Evolutionary conservation across 2,329 filamentous ascomycete genomes (phyloP), one percentile per base, ranked within the genome.

Genomic region (Fusarium beomiforme): DNA sequence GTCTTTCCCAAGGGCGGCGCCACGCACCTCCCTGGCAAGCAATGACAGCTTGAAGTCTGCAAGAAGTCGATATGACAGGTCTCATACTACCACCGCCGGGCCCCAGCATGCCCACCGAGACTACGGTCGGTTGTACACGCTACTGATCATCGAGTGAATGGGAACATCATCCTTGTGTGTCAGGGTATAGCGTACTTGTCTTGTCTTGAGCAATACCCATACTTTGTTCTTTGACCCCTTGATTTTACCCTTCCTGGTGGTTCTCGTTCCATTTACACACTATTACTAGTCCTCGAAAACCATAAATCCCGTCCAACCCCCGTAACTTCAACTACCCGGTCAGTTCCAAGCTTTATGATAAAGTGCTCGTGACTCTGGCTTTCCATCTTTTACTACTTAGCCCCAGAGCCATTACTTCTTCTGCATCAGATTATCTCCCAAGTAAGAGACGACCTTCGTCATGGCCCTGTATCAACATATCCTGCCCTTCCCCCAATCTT

Each of bases 31-130:
- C 65, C 59, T 72, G 71, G 64, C 57, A 69, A 64, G 69, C 57
- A 74, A 70, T 75, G 73, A 68, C 72, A 72, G 66, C 71, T 68
- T 67, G 43, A 60, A 72, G 78, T 78, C 73, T 79, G 73, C 73
- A 76, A 69, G 65, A 70, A 65, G 64, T 43, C 70, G 74, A 81
- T 79, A 76, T 80, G 79, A 81, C 79, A 81, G 72, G 79, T 81
- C 79, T 79, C 61, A 54, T 74, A 57, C 59, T 46, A 59, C 64
- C 47, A 67, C 64, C 71, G 76, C 71, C 70, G 60, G 50, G 59
- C 31, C 61, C 69, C 46, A 71, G 68, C 70, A 62, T 67, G 67
- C 61, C 70, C 70, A 66, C 74, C 62, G 64, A 77, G 59, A 73
- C 74, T 64, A 75, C 68, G 66, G 66, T 60, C 71, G 68, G 74